Evolutionary conservation across 805 yeast genomes (phyloP), one percentile per base, ranked within the genome.

Genomic region (Brettanomyces nanus): DNA sequence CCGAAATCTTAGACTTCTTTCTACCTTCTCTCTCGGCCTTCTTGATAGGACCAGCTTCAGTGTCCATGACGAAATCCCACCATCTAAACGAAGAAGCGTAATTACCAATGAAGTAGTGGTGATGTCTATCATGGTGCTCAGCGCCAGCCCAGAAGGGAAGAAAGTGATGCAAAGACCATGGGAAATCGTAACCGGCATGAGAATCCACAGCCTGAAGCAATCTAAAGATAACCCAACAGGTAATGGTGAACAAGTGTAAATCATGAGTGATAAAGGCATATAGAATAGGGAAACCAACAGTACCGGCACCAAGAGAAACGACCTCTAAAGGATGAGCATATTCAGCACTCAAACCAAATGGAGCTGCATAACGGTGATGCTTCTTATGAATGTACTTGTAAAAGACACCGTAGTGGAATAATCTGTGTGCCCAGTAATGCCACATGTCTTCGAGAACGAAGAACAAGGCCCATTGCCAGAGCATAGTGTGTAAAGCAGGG

Each of bases 141-240:
- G 79, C 79, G 23, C 80, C 80, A 7, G 80, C 79, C 80, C 80
- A 74, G 56, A 74, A 66, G 31, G 80, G 80, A n/a, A 74, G 36
- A 51, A 72, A 62, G 40, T 71, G 54, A 52, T 73, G 71, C 49
- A 74, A 62, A 1, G 78, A 73, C 75, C 75, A 72, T 4, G 80
- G 80, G 57, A 74, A 74, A 41, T 74, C 79, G 49, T 74, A 74
- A 28, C 80, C 80, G 2, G 77, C 71, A 47, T 74, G 80, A 11
- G 79, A 63, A 49, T 74, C 80, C 30, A 74, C 77, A 13, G 79
- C 79, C 50, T 74, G 80, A 49, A 69, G 65, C 45, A 74, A 63
- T 48, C 80, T 61, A 38, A 73, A 52, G 15, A 63, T 56, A 21
- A 74, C 69, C 80, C 80, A 74, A 36, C 63, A 45, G 26, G 69